Base-by-base conservation (phyloP, 2,329 filamentous ascomycete species). In the Phialophora verrucosa region DNA sequence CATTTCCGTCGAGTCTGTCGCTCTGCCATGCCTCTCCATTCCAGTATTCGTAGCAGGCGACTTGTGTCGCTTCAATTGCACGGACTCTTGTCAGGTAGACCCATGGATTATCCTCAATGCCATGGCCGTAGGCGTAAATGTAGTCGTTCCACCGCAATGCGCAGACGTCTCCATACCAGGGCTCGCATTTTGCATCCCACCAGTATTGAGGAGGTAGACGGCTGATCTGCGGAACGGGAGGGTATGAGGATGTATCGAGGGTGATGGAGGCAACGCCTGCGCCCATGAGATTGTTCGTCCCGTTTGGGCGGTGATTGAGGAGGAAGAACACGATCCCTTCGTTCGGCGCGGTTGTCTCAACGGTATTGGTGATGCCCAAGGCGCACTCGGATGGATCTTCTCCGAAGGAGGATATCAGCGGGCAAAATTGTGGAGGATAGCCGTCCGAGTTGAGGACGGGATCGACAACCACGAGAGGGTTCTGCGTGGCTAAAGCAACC, bases 101-200 rank as follows among this genome's bases (percentile, higher is more conserved):
- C 63, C 63, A 74, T 12, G 70, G 69, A 57, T 69, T 72, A 23
- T 38, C 58, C 32, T 70, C 67, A 42, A 69, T 70, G 23, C 68
- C 71, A 62, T 74, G 72, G 38, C 72, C 72, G 55, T 74, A 74
- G 14, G 71, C 70, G 60, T 74, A 74, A 53, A 74, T 64, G 53
- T 72, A 59, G 4, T 50, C 64, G 5, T 63, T 65, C 56, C 58
- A 68, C 4, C 66, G 61, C 44, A 73, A 55, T 1, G 71, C 72
- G 47, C 71, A 66, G 29, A 73, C 64, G 49, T 74, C 72, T 3
- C 72, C 72, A 60, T 72, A 74, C 72, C 72, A 74, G 8, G 72
- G 72, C 49, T 74, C 71, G 1, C 27, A 62, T 2, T 62, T 66
- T 12, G 67, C 72, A 51, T 74, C 70, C 71, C 71, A 74, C 71